Conservation (phyloP, 345 rosid genomes). For the Ailanthus altissimus region DNA sequence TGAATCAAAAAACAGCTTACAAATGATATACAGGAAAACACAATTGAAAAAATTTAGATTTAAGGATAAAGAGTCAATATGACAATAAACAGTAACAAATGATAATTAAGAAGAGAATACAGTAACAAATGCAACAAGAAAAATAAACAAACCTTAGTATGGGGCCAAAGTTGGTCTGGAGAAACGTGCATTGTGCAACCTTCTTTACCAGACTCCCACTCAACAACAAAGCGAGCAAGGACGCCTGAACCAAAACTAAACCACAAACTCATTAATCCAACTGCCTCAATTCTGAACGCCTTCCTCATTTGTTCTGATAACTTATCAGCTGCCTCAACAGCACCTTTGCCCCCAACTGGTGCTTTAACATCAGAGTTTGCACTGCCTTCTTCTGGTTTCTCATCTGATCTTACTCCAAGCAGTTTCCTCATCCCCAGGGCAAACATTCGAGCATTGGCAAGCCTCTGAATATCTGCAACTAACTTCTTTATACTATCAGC, state of each 20-base stretch:
- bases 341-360: conserved; percentile 58
- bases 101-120: background rate
- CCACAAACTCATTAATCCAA: conserved; percentile 94
- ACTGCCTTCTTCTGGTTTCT: conserved; percentile 62
- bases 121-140: background rate
- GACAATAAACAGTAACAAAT: background rate
- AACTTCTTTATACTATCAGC: conserved; percentile 85
- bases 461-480: conserved; percentile 91
- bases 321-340: conserved; percentile 71
- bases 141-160: conserved; percentile 69
- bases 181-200: conserved; percentile 99
- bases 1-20: background rate
- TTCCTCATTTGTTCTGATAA: conserved; percentile 78
- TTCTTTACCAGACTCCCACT: conserved; percentile 97
- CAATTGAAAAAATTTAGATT: background rate
- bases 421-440: conserved; percentile 90
- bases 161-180: conserved; percentile 99
- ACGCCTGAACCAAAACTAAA: conserved; percentile 91
- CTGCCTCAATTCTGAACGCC: conserved; percentile 94
- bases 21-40: background rate
- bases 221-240: conserved; percentile 95
- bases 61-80: background rate
- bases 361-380: conserved; percentile 51
- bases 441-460: conserved; percentile 94
- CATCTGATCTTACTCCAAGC: conserved; percentile 89